Evolutionary conservation across 2,329 filamentous ascomycete species (phyloP), one percentile per base, ranked within the genome.

Genomic region (Aspergillus fumigatiaffinis): DNA sequence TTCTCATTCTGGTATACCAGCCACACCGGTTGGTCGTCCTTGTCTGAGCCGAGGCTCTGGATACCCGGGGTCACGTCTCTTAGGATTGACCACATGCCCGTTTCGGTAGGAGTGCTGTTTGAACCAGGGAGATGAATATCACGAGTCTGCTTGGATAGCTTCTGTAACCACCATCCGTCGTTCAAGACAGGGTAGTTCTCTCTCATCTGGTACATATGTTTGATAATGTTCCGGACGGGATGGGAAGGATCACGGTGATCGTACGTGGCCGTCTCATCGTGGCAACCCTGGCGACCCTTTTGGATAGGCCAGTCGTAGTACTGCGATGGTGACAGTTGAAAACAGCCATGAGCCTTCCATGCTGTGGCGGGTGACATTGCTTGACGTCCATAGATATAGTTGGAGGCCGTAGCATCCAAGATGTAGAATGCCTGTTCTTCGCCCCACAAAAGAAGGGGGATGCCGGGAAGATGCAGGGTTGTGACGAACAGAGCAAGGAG

Each of bases 361-460:
- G 85, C 85, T 2, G 80, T 80, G 2, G 83, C 77, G 2, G 84
- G 79, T 8, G 82, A 81, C 80, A 88, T 87, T 1, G 86, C 74
- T 66, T 85, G 82, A 63, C 86, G 81, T 21, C 86, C 86, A 66
- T 84, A 88, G 46, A 88, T 79, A 65, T 88, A 88, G 64, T 88
- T 87, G 56, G 75, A 74, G 4, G 85, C 85, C 0, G 85, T 86
- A 57, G 83, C 86, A 66, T 88, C 86, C 2, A 87, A 72, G 0
- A 86, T 73, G 63, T 87, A 87, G 59, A 84, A 85, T 0, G 81
- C 82, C 70, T 88, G 86, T 65, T 88, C 86, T 66, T 88, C 86
- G 20, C 86, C 85, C 82, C 84, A 88, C 17, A 82, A 77, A 17
- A 86, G 71, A 29, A 85, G 68, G 0, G 85, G 83, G 29, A 87